Evolutionary conservation across 2,329 filamentous ascomycete genomes (phyloP).

Genomic region (Aspergillus luchuensis): DNA sequence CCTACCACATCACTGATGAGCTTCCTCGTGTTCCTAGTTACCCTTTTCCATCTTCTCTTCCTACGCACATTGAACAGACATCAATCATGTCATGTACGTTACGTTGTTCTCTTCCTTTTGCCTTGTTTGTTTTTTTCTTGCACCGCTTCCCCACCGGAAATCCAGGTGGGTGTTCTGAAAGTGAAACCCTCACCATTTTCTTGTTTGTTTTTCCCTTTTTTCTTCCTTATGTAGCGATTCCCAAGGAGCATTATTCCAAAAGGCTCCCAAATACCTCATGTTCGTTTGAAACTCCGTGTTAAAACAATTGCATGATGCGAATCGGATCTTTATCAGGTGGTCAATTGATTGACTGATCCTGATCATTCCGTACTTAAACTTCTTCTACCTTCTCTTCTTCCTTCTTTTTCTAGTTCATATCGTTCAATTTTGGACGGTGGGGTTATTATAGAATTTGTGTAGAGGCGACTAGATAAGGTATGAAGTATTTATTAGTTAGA

Average conservation of each 20-base stretch:
- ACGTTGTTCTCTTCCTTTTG: not conserved
- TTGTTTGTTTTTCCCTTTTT: conserved; percentile 11
- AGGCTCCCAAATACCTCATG: conserved; percentile 2
- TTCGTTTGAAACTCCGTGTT: conserved; percentile 22
- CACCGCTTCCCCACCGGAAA: not conserved
- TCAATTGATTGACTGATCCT: no score
- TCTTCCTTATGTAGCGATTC: conserved; percentile 38
- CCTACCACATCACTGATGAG: conserved; percentile 17
- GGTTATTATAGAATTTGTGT: no score
- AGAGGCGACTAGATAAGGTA: no score
- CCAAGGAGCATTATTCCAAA: conserved; percentile 30
- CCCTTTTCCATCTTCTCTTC: not conserved
- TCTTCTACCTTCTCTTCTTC: no score
- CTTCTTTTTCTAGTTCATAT: no score
- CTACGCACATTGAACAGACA: conserved; percentile 11
- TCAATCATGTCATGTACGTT: conserved; percentile 15
- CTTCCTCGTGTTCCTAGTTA: not conserved
- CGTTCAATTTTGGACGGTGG: no score
- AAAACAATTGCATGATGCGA: conserved; percentile 34
- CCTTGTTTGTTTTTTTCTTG: not conserved
- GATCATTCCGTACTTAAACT: no score
- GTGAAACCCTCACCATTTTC: not conserved
- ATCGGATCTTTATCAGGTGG: not conserved
- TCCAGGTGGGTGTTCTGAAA: not conserved
- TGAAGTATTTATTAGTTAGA: no score